Evolutionary conservation across 148 eudicot genomes (phyloP), one percentile per base, ranked within the genome.

Genomic region (Rhododendron mucronatum): DNA sequence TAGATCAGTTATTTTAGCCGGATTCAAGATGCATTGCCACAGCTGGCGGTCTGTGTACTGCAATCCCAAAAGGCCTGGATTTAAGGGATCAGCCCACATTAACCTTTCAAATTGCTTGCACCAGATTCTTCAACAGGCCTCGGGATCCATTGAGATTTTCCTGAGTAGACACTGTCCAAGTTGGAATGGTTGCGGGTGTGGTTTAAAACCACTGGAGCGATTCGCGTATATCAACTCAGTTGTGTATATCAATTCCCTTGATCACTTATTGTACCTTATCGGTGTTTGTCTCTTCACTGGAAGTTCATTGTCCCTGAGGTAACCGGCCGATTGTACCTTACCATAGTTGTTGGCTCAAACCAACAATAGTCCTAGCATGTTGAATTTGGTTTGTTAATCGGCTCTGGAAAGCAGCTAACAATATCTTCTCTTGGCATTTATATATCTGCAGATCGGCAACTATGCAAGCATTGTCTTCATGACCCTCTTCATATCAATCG

Each of bases 11-110:
- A 95, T 97, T 75, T 89, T 97, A 87, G 5, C 41, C 41, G 6
- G 98, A 39, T 97, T 97, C 82, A 97, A 97, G 88, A 97, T 97
- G 99, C 99, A 97, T 78, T 95, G 98, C 85, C 98, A 95, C 84
- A 98, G 98, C 21, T 97, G 99, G 99, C 90, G 99, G 35, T 97
- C 98, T 0, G 96, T 97, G 0, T 97, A 97, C 91, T 97, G 99
- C 88, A 95, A 95, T 82, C 99, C 99, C 1, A 93, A 88, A 83
- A 91, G 96, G 84, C 90, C 98, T 15, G 99, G 98, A 80, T 96
- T 96, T 78, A 21, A 21, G 67, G n/a, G 67, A 61, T 61, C 67
- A 61, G 67, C 67, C 8, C 67, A 21, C 26, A 61, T 96, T 78
- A 96, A 96, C 88, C 96, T 96, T 83, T 95, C 99, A 18, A 97